A percentile compares a stretch with the other conserved stretches of the same genome.
phyloP scores from a whole-genome alignment of 2,329 filamentous ascomycete species.

The Colletotrichum acutatum region DNA sequence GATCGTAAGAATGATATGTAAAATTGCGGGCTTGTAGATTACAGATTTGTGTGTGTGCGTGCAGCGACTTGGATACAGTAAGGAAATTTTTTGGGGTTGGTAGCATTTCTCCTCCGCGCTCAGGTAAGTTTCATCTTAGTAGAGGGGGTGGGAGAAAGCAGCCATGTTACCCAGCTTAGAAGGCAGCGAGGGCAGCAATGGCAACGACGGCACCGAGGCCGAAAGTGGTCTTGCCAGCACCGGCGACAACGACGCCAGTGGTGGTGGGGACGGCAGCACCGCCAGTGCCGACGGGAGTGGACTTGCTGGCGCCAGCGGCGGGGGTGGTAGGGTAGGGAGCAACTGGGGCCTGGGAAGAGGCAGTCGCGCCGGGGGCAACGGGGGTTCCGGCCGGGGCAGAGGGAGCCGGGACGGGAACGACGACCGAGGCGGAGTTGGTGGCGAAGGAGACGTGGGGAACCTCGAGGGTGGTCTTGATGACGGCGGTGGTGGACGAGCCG shows the following conservation, averaged over 20 bases:
- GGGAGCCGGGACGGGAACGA: slow-evolving; percentile 54
- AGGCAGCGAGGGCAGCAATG: slow-evolving; percentile 54
- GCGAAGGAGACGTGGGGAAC: slow-evolving; percentile 65
- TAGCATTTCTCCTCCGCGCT: slow-evolving; percentile 29
- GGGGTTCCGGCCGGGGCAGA: slow-evolving; percentile 43
- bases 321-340: slow-evolving; percentile 39
- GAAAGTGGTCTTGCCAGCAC: slow-evolving; percentile 52
- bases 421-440: slow-evolving; percentile 45
- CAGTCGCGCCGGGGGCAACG: slow-evolving; percentile 38
- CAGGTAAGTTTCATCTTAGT: slow-evolving; percentile 15
- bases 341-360: slow-evolving; percentile 37
- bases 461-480: slow-evolving; percentile 62
- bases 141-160: background rate
- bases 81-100: slow-evolving; percentile 38
- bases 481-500: slow-evolving; percentile 57
- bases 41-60: slow-evolving; percentile 21
- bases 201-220: slow-evolving; percentile 59
- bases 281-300: slow-evolving; percentile 46
- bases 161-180: slow-evolving; percentile 16
- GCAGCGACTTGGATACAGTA: slow-evolving; percentile 37
- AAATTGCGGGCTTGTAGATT: slow-evolving; percentile 36
- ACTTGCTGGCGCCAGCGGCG: slow-evolving; percentile 39
- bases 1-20: slow-evolving; percentile 66
- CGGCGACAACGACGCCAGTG: slow-evolving; percentile 47
- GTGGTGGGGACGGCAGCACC: slow-evolving; percentile 48